phyloP scores from a whole-genome alignment of 2,329 filamentous ascomycete genomes.

The Pseudocercospora crystallina region DNA sequence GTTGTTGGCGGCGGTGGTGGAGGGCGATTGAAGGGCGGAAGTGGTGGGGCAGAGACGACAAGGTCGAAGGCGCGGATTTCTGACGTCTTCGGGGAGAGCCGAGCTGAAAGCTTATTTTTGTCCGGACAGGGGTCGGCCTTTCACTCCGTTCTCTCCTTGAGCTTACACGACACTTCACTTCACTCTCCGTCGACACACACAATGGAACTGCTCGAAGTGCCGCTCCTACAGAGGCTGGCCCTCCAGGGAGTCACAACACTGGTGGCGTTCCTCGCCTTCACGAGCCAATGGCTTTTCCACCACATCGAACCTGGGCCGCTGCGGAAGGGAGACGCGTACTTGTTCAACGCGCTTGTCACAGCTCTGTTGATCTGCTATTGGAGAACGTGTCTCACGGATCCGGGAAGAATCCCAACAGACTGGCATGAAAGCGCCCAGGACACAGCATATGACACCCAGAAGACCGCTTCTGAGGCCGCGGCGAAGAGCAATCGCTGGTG shows the following conservation, averaged over 20 bases:
- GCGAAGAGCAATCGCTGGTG: conserved; percentile 61
- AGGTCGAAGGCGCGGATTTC: no score
- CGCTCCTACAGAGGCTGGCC: conserved; percentile 51
- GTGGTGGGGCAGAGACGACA: no score
- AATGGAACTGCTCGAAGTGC: conserved; percentile 17
- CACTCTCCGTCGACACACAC: neutral
- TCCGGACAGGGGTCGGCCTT: no score
- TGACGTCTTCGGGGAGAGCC: no score
- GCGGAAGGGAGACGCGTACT: conserved; percentile 54
- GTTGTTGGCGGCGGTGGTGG: no score
- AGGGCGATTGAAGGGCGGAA: no score
- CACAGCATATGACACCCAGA: conserved; percentile 27
- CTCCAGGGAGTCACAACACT: conserved; percentile 67
- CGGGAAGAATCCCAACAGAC: conserved; percentile 53
- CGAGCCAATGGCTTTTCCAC: conserved; percentile 69
- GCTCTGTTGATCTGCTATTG: conserved; percentile 71
- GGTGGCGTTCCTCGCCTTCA: conserved; percentile 69
- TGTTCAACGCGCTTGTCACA: conserved; percentile 66
- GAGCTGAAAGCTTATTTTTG: no score
- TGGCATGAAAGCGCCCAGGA: conserved; percentile 35
- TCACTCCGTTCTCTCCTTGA: neutral
- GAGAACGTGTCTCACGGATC: conserved; percentile 59
- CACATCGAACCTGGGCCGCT: conserved; percentile 59
- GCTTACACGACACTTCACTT: neutral
- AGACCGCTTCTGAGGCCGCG: conserved; percentile 23